Evolutionary conservation across 257 asterid genomes (phyloP).

Genomic region (Salvia hispanica): DNA sequence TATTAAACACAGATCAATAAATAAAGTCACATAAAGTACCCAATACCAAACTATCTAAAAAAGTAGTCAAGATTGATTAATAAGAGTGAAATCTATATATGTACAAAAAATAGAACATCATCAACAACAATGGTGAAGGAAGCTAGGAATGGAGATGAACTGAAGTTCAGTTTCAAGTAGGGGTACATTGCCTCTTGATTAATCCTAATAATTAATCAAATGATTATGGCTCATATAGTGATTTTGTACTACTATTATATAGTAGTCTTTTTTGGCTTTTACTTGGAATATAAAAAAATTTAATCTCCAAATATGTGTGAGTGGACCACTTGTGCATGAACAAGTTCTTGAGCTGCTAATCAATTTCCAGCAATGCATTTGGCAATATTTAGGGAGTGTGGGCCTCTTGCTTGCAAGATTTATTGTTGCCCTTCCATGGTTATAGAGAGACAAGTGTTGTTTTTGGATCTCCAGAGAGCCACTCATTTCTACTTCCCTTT

Average conservation of each 20-base stretch:
- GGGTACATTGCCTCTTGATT: conserved; percentile 43
- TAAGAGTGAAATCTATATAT: neutral
- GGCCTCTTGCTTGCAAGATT: conserved; percentile 30
- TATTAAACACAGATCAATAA: neutral
- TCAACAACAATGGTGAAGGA: conserved; percentile 13
- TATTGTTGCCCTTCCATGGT: conserved; percentile 48
- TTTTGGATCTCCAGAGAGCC: conserved; percentile 42
- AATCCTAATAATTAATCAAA: conserved; percentile 30
- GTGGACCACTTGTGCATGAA: conserved; percentile 28
- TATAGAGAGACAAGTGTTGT: conserved; percentile 50
- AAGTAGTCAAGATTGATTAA: neutral
- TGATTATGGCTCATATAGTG: conserved; percentile 7
- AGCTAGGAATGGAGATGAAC: conserved; percentile 30
- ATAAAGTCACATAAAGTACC: neutral
- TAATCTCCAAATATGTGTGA: conserved; percentile 33
- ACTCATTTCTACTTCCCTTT: conserved; percentile 6
- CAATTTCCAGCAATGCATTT: conserved; percentile 22
- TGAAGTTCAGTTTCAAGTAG: conserved; percentile 28
- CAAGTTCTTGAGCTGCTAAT: conserved; percentile 28
- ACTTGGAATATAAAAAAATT: neutral
- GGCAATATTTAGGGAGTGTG: neutral
- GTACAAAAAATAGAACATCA: neutral
- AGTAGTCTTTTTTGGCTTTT: conserved; percentile 21
- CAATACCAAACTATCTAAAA: neutral
- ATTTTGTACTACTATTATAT: no score